Conservation (phyloP, 371 early-diverging fungal species). For the Circinella minor region DNA sequence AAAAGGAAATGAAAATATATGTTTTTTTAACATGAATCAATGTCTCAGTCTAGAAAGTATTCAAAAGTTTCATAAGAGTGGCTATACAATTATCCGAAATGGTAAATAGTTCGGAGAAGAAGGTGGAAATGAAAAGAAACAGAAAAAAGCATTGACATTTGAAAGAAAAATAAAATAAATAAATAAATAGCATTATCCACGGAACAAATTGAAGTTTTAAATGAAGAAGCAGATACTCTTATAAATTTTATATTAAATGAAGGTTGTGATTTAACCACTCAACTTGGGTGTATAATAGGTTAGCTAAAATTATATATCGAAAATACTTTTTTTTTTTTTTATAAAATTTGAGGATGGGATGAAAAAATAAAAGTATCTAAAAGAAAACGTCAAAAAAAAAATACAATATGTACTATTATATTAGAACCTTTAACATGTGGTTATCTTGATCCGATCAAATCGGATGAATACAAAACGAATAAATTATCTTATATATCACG, state of each 20-base stretch:
- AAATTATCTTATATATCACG: slow-evolving; percentile 25
- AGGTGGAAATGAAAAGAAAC: neutral
- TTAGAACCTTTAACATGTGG: slow-evolving; percentile 59
- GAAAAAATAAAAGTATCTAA: neutral
- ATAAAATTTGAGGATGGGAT: neutral
- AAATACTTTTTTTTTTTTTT: too few species aligned
- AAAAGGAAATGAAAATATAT: too few species aligned
- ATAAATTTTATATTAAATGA: slow-evolving; percentile 53
- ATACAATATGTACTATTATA: neutral
- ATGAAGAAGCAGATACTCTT: slow-evolving; percentile 54
- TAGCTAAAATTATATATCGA: neutral
- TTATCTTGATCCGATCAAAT: slow-evolving; percentile 36
- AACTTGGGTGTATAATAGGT: slow-evolving; percentile 62
- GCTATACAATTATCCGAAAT: slow-evolving; percentile 19
- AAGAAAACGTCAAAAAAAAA: neutral
- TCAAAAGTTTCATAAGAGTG: slow-evolving; percentile 26
- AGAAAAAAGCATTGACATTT: neutral
- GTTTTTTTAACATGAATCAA: too few species aligned
- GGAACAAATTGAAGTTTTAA: slow-evolving; percentile 34
- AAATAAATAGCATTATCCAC: slow-evolving; percentile 23
- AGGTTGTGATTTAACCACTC: slow-evolving; percentile 44
- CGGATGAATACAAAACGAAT: slow-evolving; percentile 28
- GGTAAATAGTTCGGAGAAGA: slow-evolving; percentile 10
- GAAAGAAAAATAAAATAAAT: neutral
- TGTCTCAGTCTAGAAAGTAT: neutral